These are phyloP conservation scores for Chaetomiaceae sp. DNA, from an alignment of 2,329 filamentous ascomycete species.

Conservation along the genomic window DNA sequence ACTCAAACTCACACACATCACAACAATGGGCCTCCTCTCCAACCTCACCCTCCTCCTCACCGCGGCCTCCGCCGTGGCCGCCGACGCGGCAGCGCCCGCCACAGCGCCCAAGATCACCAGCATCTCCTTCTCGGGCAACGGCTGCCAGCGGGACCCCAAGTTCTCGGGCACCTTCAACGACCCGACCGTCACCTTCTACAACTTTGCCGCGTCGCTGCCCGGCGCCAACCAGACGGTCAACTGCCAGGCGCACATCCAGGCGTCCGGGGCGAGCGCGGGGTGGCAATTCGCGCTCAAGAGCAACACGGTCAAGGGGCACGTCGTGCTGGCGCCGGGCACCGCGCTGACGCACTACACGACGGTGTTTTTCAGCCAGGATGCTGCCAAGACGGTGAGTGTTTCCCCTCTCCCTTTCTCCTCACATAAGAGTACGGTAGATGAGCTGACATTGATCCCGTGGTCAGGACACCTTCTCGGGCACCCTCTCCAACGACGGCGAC, in stretches of 20 bases:
- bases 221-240: conserved; percentile 30
- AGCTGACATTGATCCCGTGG: neutral
- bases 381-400: conserved; percentile 30
- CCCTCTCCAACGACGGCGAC: conserved; percentile 27
- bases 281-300: conserved; percentile 38
- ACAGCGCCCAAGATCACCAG: conserved; percentile 31
- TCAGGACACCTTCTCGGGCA: conserved; percentile 31
- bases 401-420: neutral
- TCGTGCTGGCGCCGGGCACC: conserved; percentile 33
- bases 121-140: conserved; percentile 35
- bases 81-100: conserved; percentile 24
- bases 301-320: conserved; percentile 32
- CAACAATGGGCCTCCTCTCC: conserved; percentile 25
- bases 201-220: conserved; percentile 27
- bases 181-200: conserved; percentile 25
- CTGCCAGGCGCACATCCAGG: conserved; percentile 37
- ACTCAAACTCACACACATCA: neutral
- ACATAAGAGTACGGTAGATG: neutral
- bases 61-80: conserved; percentile 22
- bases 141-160: conserved; percentile 34
- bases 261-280: conserved; percentile 30
- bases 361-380: conserved; percentile 36
- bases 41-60: conserved; percentile 22
- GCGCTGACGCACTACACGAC: conserved; percentile 33
- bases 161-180: conserved; percentile 31